Evolutionary conservation across 1,139 yeast species (phyloP), one percentile per base, ranked within the genome.

Genomic region (Lodderomyces orthopsilosis): DNA sequence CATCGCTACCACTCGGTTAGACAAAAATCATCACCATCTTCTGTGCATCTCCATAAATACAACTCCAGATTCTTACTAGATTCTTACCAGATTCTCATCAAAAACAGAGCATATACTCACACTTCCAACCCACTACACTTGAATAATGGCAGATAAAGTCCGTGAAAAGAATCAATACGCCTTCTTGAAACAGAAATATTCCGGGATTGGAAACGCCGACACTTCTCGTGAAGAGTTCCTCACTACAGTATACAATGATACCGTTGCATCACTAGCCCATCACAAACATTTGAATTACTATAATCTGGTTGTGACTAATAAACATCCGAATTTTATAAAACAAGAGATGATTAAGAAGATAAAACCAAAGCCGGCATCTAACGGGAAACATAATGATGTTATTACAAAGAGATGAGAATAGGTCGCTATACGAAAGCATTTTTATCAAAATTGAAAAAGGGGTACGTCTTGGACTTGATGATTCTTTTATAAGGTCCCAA

Each of bases 141-240:
- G n/a, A n/a, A n/a, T n/a, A n/a, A 72, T 72, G 90, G 84, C 89
- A 1, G 93, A 85, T 54, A 82, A 83, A 61, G 70, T 82, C 9
- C 71, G 85, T 51, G 91, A 83, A 34, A 75, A 75, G 53, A 84
- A 80, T 55, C 77, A 77, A 47, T 84, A 75, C 53, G 81, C 79
- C 41, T 80, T 73, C 37, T 69, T 80, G 19, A 85, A 85, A 56
- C 57, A 77, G 22, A 77, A 85, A 50, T 82, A 83, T 55, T 66
- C 81, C 23, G 94, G 94, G 0, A 65, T 88, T 1, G 95, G 95
- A 0, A 74, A 81, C 54, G 70, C 89, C 1, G 85, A 83, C 41
- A 85, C 91, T 0, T 68, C 84, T 2, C 36, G 79, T 67, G 56
- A 69, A 61, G 63, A 65, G 53, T 69, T 66, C 43, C 33, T 56